Evolutionary conservation across 31 red algal species (phyloP).

Genomic region (Odonthalia washingtoniensis): DNA sequence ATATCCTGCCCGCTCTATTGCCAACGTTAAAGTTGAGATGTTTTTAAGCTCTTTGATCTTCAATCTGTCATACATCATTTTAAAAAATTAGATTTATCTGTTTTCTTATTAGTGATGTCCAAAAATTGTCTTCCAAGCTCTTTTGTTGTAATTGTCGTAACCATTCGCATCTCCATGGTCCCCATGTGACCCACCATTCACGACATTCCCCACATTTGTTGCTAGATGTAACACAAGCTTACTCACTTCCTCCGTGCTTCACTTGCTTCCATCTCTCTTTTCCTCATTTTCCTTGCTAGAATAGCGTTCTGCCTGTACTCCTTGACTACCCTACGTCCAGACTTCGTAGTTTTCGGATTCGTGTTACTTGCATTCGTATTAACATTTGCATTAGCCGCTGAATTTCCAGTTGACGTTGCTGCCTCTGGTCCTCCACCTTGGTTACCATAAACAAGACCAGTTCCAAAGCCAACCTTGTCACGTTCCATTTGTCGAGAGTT

Average conservation of each 20-base stretch:
- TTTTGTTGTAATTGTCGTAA: conserved; percentile 6
- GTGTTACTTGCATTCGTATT: no score
- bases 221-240: no score
- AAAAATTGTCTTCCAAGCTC: conserved; percentile 16
- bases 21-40: not conserved
- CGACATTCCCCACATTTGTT: no score
- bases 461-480: conserved; percentile 48
- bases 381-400: not conserved
- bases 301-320: conserved; percentile 64
- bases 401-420: not conserved
- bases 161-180: conserved; percentile 1
- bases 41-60: conserved; percentile 20
- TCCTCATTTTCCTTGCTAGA: conserved; percentile 65
- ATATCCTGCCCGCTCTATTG: no score
- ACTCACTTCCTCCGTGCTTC: conserved; percentile 87
- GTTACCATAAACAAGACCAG: conserved; percentile 25
- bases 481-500: conserved; percentile 45
- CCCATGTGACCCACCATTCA: conserved; percentile 85
- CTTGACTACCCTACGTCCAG: conserved; percentile 43
- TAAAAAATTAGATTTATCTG: no score
- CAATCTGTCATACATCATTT: conserved; percentile 7
- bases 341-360: no score
- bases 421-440: no score
- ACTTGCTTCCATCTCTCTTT: conserved; percentile 86
- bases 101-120: no score